Percentiles rank a stretch among this genome's conserved stretches.
phyloP scores from a whole-genome alignment of 2,329 filamentous ascomycete species.

The Botrytis pseudocinerea region DNA sequence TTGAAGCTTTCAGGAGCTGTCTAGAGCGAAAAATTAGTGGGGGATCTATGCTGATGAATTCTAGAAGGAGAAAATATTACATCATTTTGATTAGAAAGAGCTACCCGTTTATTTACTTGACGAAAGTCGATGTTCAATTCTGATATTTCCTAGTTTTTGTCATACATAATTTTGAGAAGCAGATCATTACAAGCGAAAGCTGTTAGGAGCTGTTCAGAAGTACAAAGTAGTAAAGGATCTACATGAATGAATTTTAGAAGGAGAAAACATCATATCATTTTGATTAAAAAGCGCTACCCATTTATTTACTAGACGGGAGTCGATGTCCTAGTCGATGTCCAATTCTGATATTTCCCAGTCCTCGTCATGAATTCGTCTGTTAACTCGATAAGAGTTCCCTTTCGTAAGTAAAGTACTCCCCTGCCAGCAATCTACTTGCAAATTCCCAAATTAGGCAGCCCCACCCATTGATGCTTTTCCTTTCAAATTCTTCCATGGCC shows the following conservation, averaged over 20 bases:
- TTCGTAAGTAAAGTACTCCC: too few species aligned
- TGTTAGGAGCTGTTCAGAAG: background rate
- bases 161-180: background rate
- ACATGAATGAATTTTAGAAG: background rate
- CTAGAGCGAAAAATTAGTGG: too few species aligned
- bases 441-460: conserved; percentile 19
- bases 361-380: background rate
- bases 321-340: background rate
- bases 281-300: background rate
- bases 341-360: background rate
- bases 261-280: background rate
- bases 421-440: background rate
- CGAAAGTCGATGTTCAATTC: too few species aligned
- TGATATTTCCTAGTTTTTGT: too few species aligned
- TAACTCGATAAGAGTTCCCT: background rate
- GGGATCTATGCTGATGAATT: too few species aligned
- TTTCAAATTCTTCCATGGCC: conserved; percentile 40
- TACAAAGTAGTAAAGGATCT: background rate
- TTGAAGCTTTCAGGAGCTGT: too few species aligned
- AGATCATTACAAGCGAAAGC: background rate
- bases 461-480: conserved; percentile 34
- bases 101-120: too few species aligned
- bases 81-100: too few species aligned
- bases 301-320: background rate
- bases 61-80: too few species aligned